phyloP scores from a whole-genome alignment of 1,139 yeast genomes.

The Suhomyces chickasaworum region DNA sequence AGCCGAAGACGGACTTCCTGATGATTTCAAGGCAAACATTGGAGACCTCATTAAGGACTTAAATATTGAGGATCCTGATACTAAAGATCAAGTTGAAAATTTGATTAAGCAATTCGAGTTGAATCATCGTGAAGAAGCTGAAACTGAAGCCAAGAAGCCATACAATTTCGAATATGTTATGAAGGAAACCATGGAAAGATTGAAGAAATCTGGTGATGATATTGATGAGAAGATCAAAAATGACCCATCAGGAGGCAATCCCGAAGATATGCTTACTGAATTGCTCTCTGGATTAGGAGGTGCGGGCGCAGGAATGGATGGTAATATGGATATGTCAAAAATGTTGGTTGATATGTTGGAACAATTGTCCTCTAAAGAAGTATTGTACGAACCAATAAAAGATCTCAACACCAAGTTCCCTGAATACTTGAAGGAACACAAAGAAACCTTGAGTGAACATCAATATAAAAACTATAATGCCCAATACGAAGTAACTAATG shows the following conservation, averaged over 20 bases:
- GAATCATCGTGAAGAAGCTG: conserved; percentile 37
- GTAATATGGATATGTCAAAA: conserved; percentile 58
- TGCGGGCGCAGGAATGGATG: conserved; percentile 35
- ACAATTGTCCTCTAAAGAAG: conserved; percentile 83
- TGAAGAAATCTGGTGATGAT: conserved; percentile 67
- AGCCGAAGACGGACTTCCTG: conserved; percentile 28
- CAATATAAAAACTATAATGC: conserved; percentile 53
- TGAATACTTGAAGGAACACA: conserved; percentile 56
- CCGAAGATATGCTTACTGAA: conserved; percentile 63
- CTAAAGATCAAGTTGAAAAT: conserved; percentile 56
- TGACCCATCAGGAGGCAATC: conserved; percentile 47
- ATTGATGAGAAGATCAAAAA: conserved; percentile 64
- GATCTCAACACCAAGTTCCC: conserved; percentile 76
- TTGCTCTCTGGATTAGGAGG: conserved; percentile 51
- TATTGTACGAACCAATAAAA: conserved; percentile 84
- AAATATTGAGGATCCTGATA: conserved; percentile 58
- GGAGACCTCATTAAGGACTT: conserved; percentile 61
- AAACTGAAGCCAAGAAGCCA: conserved; percentile 35
- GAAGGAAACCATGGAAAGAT: conserved; percentile 76
- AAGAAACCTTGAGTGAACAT: conserved; percentile 44
- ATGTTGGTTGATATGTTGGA: conserved; percentile 77
- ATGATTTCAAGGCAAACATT: conserved; percentile 53
- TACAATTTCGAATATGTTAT: conserved; percentile 73
- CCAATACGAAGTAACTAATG: conserved; percentile 56
- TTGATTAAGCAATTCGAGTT: conserved; percentile 49